Base-by-base conservation (phyloP, 768 basidiomycete species). In the Serendipita vermifera region DNA sequence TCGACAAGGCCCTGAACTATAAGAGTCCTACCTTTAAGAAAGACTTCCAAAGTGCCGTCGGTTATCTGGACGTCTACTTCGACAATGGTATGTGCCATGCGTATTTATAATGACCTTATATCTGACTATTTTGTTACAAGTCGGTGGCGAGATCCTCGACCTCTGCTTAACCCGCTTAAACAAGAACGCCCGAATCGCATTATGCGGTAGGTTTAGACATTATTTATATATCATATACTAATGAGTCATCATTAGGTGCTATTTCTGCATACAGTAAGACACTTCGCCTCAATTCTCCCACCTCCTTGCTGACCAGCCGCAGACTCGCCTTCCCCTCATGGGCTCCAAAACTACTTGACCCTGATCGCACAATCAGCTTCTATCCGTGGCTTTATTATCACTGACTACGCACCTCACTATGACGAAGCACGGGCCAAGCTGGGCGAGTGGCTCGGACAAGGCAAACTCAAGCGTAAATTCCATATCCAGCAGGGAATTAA, bases 1-100 rank as follows among this genome's bases (percentile, higher is more conserved):
- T 89, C 39, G 84, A 90, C 59, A 78, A 76, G 55, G 87, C 83
- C 2, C 70, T 96, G 64, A 87, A 96, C 66, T 97, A 97, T 72
- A 98, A 93, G 70, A 79, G 78, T 64, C 67, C 74, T 26, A 78
- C 74, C 14, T 94, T 91, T 72, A 70, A 67, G 55, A 66, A 77
- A 15, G 82, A 92, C 41, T 81, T 94, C 69, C 87, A 82, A 69
- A 69, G 75, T 38, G 61, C 68, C 13, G 76, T 86, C 41, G 86
- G 86, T 2, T 86, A 81, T 61, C 61, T 90, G n/a, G 87, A 93
- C 61, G 84, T 85, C 1, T 89, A 73, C 67, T 91, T 91, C 62
- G 87, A 90, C 66, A 87, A 88, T 58, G 85, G 88, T 54, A 82
- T 13, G 33, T 57, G 29, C 38, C 39, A n/a, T 32, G n/a, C 15